phyloP scores from a whole-genome alignment of 2,329 filamentous ascomycete species.

The Epichloe amarillans region DNA sequence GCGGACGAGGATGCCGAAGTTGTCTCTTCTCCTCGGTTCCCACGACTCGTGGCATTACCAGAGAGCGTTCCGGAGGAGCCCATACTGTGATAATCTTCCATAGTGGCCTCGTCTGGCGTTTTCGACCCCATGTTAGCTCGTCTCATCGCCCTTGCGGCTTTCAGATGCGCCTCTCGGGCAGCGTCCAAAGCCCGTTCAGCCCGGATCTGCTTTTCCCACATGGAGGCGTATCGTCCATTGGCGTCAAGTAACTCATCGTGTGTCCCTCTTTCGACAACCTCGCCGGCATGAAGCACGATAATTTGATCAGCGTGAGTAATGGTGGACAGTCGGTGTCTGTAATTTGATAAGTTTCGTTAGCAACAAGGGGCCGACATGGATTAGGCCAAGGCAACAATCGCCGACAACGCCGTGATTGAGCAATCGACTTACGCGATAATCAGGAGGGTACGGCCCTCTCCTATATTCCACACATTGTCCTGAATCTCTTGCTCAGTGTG shows the following conservation, averaged over 20 bases:
- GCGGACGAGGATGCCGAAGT: conserved; percentile 13
- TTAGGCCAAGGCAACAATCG: too few relatives aligned
- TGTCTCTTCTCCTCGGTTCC: conserved; percentile 19
- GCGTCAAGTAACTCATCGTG: conserved; percentile 61
- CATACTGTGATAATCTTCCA: conserved; percentile 33
- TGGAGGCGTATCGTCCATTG: conserved; percentile 63
- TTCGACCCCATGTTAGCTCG: conserved; percentile 34
- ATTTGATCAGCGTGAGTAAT: conserved; percentile 82
- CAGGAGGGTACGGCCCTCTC: conserved; percentile 77
- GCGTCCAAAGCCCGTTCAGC: conserved; percentile 49
- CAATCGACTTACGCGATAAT: conserved; percentile 66
- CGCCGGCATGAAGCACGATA: conserved; percentile 63
- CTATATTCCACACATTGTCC: conserved; percentile 67
- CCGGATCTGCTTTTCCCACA: conserved; percentile 83
- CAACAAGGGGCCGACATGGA: background rate
- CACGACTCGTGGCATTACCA: conserved; percentile 20
- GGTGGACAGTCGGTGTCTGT: conserved; percentile 64
- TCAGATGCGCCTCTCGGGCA: conserved; percentile 23
- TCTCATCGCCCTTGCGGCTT: conserved; percentile 25
- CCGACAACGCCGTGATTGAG: too few relatives aligned
- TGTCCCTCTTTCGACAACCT: conserved; percentile 63
- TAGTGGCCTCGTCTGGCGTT: conserved; percentile 24
- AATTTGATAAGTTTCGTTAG: conserved; percentile 9
- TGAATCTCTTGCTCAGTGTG: conserved; percentile 92
- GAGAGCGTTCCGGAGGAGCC: conserved; percentile 30